Percentiles rank a stretch among this genome's conserved stretches.
These are phyloP conservation scores for Fragilaria crotonensis DNA, from an alignment of 108 stramenopile species.

Conservation along the genomic window DNA sequence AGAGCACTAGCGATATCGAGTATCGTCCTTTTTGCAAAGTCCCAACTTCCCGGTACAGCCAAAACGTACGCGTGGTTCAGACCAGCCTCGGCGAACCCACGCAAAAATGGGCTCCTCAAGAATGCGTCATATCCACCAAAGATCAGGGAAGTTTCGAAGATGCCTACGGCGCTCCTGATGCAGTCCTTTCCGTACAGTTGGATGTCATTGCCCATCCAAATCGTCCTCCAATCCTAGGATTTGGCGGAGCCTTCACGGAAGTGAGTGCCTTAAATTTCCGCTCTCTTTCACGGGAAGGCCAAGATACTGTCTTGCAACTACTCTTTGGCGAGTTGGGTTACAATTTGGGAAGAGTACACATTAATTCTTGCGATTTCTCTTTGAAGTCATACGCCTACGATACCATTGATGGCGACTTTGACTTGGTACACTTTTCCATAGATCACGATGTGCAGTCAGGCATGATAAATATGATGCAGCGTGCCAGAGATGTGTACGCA, in stretches of 20 bases:
- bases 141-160: slow-evolving; percentile 8
- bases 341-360: slow-evolving; percentile 83
- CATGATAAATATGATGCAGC: slow-evolving; percentile 79
- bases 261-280: slow-evolving; percentile 80
- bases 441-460: slow-evolving; percentile 67
- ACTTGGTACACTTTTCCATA: slow-evolving; percentile 71
- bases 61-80: slow-evolving; percentile 31
- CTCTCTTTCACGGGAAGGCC: slow-evolving; percentile 54
- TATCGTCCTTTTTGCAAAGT: slow-evolving; percentile 29
- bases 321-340: slow-evolving; percentile 86
- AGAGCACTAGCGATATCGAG: too few relatives aligned
- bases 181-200: slow-evolving; percentile 46
- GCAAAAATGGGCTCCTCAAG: slow-evolving; percentile 56
- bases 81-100: slow-evolving; percentile 47
- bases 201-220: slow-evolving; percentile 30
- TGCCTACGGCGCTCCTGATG: slow-evolving; percentile 42
- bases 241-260: slow-evolving; percentile 98
- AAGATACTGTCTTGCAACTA: slow-evolving; percentile 75
- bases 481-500: slow-evolving; percentile 31
- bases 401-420: slow-evolving; percentile 81
- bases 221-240: slow-evolving; percentile 77
- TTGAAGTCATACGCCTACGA: slow-evolving; percentile 83
- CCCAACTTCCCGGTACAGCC: slow-evolving; percentile 8
- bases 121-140: slow-evolving; percentile 35
- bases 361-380: slow-evolving; percentile 96